phyloP scores from a whole-genome alignment of 2,329 filamentous ascomycete species.

The Aschersonia sp. region DNA sequence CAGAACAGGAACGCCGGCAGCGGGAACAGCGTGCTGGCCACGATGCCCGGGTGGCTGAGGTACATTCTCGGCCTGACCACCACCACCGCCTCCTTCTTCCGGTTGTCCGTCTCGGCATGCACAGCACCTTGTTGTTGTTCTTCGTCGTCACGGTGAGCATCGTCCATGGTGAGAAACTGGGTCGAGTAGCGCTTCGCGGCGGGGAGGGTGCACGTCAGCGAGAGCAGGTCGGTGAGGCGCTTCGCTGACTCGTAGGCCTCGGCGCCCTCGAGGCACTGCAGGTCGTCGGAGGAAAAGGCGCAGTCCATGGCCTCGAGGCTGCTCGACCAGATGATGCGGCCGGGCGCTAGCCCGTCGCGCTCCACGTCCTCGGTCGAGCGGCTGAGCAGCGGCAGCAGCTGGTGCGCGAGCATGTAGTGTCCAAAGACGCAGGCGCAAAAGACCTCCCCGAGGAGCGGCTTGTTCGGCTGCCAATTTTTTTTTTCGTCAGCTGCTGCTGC shows the following conservation, averaged over 20 bases:
- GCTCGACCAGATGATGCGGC: constrained; percentile 74
- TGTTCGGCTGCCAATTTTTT: constrained; percentile 25
- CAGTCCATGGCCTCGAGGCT: constrained; percentile 53
- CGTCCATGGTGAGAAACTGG: constrained; percentile 30
- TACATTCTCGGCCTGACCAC: constrained; percentile 47
- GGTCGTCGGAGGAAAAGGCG: constrained; percentile 50
- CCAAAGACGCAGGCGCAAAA: constrained; percentile 92
- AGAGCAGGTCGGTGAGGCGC: constrained; percentile 69
- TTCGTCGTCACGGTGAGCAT: too few species aligned
- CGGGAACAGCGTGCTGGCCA: constrained; percentile 67
- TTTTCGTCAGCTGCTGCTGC: background rate
- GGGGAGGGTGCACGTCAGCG: constrained; percentile 57
- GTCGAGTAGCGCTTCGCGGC: constrained; percentile 41
- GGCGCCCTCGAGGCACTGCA: constrained; percentile 52
- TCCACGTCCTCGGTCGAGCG: constrained; percentile 16
- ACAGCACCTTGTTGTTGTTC: too few species aligned
- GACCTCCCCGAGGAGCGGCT: constrained; percentile 56
- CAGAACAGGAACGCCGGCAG: constrained; percentile 55
- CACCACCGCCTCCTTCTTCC: too few species aligned
- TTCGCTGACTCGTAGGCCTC: constrained; percentile 78
- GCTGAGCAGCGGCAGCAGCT: constrained; percentile 59
- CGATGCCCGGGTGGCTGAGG: constrained; percentile 74
- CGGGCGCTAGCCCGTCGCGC: constrained; percentile 27
- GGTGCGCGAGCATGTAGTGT: constrained; percentile 79
- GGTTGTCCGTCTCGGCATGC: too few species aligned